Evolutionary conservation across 768 basidiomycete species (phyloP).

Genomic region (Hemileccinum rubropunctum): DNA sequence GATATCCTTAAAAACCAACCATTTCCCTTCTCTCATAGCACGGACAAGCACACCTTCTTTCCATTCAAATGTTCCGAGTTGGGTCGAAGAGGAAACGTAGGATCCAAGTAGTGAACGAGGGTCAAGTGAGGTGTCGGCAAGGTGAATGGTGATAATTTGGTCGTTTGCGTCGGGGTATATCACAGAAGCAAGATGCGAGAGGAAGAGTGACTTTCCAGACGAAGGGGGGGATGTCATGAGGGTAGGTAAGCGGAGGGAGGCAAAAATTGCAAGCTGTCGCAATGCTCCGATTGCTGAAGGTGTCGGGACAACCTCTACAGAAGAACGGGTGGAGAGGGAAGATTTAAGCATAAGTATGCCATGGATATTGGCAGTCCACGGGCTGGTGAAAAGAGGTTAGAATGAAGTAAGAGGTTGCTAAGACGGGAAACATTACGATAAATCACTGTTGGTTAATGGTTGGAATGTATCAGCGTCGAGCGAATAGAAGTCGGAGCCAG

Average conservation of each 20-base stretch:
- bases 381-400: slow-evolving; percentile 38
- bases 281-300: slow-evolving; percentile 58
- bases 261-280: slow-evolving; percentile 56
- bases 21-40: slow-evolving; percentile 85
- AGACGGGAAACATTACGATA: slow-evolving; percentile 46
- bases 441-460: slow-evolving; percentile 42
- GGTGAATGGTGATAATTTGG: slow-evolving; percentile 81
- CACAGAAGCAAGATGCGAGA: slow-evolving; percentile 69
- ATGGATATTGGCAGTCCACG: slow-evolving; percentile 57
- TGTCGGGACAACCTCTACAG: slow-evolving; percentile 57
- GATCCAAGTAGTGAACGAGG: slow-evolving; percentile 91
- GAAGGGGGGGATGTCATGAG: slow-evolving; percentile 86
- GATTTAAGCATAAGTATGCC: slow-evolving; percentile 64
- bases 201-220: slow-evolving; percentile 80
- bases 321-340: slow-evolving; percentile 23
- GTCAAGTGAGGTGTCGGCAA: slow-evolving; percentile 94
- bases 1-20: slow-evolving; percentile 91
- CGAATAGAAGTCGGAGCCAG: slow-evolving; percentile 46
- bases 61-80: slow-evolving; percentile 92
- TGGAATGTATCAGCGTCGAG: slow-evolving; percentile 31
- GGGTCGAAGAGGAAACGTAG: slow-evolving; percentile 81
- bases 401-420: not conserved
- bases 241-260: slow-evolving; percentile 70
- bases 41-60: slow-evolving; percentile 91
- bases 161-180: slow-evolving; percentile 60